Evolutionary conservation across 305 asterid genomes (phyloP), one percentile per base, ranked within the genome.

Genomic region (Petunia hybrid): DNA sequence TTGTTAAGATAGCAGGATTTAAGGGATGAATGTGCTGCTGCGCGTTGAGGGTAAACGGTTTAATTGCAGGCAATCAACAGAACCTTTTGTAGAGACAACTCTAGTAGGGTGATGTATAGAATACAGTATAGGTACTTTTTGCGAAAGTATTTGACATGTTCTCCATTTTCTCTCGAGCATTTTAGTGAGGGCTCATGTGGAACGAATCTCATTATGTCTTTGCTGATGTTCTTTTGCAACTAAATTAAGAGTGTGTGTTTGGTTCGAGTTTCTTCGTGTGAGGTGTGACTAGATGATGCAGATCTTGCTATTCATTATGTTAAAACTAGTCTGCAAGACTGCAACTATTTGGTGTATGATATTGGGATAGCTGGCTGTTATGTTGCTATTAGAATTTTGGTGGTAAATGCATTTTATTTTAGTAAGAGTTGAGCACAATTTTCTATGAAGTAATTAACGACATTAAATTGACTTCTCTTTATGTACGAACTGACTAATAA

Each of bases 131-230:
- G 46, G 46, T 39, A 51, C 14, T 73, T 45, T 73, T 48, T 69
- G 22, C 76, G 8, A 22, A 43, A 43, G 57, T 42, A 69, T 42
- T 69, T 68, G 56, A 68, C 56, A 68, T n/a, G 39, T 66, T 40
- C 75, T 42, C 55, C 56, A n/a, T 68, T n/a, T 67, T 38, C 56
- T n/a, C 75, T 68, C 51, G n/a, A 42, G n/a, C 76, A 67, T 68
- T 57, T 69, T 69, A 42, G 76, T 53, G 75, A 43, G 76, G 57
- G 9, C 57, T 69, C 41, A 69, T 69, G 57, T 4, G 56, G 36
- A 68, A 68, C 31, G 31, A 22, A 22, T 22, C 31, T 22, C 31
- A 22, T 22, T 22, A 0, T 22, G 31, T 22, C 31, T 22, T 22
- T 22, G 31, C 31, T 22, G 31, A 22, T 22, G 31, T 22, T 22